Base-by-base conservation (phyloP, 176 grass and related monocot species). In the Saccharum officinarum region DNA sequence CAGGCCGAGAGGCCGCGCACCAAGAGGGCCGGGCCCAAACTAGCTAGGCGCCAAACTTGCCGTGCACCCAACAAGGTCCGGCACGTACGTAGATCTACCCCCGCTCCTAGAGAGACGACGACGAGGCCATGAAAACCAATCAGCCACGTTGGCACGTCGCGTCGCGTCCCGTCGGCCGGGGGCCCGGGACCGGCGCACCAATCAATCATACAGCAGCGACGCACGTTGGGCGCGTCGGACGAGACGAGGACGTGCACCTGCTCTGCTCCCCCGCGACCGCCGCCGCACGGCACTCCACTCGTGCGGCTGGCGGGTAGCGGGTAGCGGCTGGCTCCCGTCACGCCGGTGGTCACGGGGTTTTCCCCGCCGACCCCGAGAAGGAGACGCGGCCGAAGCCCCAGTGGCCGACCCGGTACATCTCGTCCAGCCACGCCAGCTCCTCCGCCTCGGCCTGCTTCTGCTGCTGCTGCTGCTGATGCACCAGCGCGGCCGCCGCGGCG, bases 301-400 rank as follows among this genome's bases (percentile, higher is more conserved):
- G 4, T 14, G 64, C 72, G 34, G 20, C 13, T 75, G 50, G 46
- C 50, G n/a, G 17, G 11, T 73, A 39, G 37, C 80, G 60, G 17
- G 11, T 73, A 39, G 37, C 80, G 25, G 25, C 8, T 28, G 10
- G 23, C 61, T 31, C 23, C 25, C 25, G 1, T 4, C 12, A 1
- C 62, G 4, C 13, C 55, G 22, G 62, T 3, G 25, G 15, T 91
- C 79, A 94, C 76, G 87, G 7, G 71, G 66, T 65, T 37, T 71
- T 68, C 67, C 84, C 86, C 26, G 61, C 4, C 25, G 46, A 16
- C 46, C 23, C 60, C 0, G 92, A 92, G 66, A 88, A 84, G 83
- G 95, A 94, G 80, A 94, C 78, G 77, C 95, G 93, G 83, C 92
- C 95, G 71, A 97, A 97, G 28, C 92, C 95, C 95, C 95, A 94